Conservation (phyloP, 768 basidiomycete species). For the Xerocomellus dryophilus region DNA sequence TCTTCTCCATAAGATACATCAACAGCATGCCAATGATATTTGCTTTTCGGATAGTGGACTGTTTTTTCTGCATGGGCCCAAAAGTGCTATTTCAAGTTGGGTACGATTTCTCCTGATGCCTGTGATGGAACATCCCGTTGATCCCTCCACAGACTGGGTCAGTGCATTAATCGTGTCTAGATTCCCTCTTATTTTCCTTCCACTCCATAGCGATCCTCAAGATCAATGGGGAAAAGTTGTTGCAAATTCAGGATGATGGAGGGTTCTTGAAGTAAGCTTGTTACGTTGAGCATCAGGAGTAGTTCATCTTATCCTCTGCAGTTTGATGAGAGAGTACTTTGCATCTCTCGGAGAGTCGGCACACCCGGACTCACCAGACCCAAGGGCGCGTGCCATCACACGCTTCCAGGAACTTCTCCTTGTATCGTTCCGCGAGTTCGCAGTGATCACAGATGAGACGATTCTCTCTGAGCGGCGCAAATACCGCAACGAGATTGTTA, state of each 20-base stretch:
- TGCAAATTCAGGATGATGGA: constrained; percentile 95
- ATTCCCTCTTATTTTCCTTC: constrained; percentile 11
- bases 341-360: constrained; percentile 90
- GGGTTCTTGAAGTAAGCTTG: constrained; percentile 82
- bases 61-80: constrained; percentile 98
- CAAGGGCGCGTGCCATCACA: constrained; percentile 88
- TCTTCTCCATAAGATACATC: constrained; percentile 55
- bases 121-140: constrained; percentile 1
- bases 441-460: constrained; percentile 92
- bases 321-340: constrained; percentile 95
- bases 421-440: constrained; percentile 97
- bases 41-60: constrained; percentile 95
- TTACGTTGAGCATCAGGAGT: background rate
- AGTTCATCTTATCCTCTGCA: constrained; percentile 26
- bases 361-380: constrained; percentile 84
- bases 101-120: constrained; percentile 39
- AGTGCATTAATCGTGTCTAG: constrained; percentile 24
- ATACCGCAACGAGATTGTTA: constrained; percentile 85
- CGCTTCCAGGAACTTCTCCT: constrained; percentile 96
- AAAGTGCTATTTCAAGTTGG: constrained; percentile 99
- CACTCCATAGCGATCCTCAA: constrained; percentile 80
- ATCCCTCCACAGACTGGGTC: constrained; percentile 49
- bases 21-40: constrained; percentile 98
- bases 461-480: constrained; percentile 83
- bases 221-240: constrained; percentile 90